Evolutionary conservation across 2,329 filamentous ascomycete genomes (phyloP).

Genomic region (Fusarium temperatum): DNA sequence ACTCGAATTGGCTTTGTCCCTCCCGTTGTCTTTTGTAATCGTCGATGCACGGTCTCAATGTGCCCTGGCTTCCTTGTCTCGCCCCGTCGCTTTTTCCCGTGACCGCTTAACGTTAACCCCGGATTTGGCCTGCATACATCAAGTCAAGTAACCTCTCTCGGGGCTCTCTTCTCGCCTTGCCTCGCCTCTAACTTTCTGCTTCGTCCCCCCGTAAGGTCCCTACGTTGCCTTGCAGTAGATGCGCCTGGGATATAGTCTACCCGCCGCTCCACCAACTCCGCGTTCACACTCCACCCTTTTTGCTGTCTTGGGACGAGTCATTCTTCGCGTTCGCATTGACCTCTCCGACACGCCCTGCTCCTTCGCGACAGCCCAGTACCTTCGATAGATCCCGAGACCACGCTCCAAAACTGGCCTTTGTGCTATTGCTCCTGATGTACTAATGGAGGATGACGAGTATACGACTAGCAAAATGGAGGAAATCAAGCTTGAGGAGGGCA

Average conservation of each 20-base stretch:
- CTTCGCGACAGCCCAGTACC: constrained; percentile 13
- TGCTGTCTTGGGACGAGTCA: constrained; percentile 37
- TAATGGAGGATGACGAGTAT: constrained; percentile 55
- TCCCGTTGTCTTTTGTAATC: constrained; percentile 33
- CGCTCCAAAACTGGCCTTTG: constrained; percentile 11
- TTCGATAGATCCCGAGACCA: constrained; percentile 8
- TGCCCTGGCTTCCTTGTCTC: constrained; percentile 20
- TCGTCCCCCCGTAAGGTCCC: constrained; percentile 26
- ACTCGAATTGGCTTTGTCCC: constrained; percentile 37
- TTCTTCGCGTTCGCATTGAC: constrained; percentile 33
- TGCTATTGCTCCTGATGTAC: constrained; percentile 38
- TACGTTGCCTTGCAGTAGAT: constrained; percentile 4
- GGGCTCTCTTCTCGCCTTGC: constrained; percentile 6
- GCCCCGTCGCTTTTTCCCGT: constrained; percentile 19
- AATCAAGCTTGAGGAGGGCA: constrained; percentile 55
- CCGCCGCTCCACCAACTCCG: constrained; percentile 41
- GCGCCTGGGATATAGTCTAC: constrained; percentile 32
- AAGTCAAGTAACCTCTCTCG: constrained; percentile 16
- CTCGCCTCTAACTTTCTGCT: constrained; percentile 13
- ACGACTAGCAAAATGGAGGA: constrained; percentile 54
- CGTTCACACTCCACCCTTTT: constrained; percentile 40
- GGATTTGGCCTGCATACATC: constrained; percentile 26
- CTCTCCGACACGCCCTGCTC: constrained; percentile 23
- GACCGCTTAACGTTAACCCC: constrained; percentile 17
- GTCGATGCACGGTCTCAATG: constrained; percentile 34